A percentile compares a stretch with the other conserved stretches of the same genome.
Evolutionary conservation across 2,329 filamentous ascomycete species (phyloP).

Genomic region (Penicillium hesseltinei): DNA sequence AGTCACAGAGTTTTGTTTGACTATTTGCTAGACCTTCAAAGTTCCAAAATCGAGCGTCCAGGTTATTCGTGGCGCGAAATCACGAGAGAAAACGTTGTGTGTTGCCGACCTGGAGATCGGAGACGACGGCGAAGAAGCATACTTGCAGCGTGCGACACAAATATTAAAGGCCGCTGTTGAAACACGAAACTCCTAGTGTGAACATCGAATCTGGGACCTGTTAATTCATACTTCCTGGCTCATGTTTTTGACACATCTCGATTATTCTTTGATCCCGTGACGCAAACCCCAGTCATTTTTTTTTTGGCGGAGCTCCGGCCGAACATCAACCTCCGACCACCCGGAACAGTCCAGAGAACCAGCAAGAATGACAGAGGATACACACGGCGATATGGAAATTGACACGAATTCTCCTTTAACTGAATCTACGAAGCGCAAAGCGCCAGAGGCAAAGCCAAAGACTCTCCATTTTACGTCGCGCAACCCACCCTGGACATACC

Average conservation of each 20-base stretch:
- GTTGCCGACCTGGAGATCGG: slow-evolving; percentile 31
- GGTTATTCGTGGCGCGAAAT: slow-evolving; percentile 63
- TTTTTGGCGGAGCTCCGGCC: slow-evolving; percentile 5
- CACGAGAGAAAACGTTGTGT: slow-evolving; percentile 61
- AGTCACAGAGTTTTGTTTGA: neutral
- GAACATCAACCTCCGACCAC: neutral
- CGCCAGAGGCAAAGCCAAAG: slow-evolving; percentile 17
- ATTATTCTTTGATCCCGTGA: slow-evolving; percentile 18
- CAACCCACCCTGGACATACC: slow-evolving; percentile 45
- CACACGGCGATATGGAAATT: slow-evolving; percentile 1
- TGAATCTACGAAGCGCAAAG: slow-evolving; percentile 28
- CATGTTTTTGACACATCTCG: neutral
- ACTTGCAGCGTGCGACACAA: slow-evolving; percentile 22
- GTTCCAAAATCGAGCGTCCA: slow-evolving; percentile 64
- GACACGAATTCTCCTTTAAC: neutral
- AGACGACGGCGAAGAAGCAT: slow-evolving; percentile 32
- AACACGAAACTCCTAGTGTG: neutral
- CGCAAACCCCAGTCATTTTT: slow-evolving; percentile 13
- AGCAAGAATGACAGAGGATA: slow-evolving; percentile 6
- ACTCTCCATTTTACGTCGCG: slow-evolving; percentile 40
- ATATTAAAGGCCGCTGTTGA: slow-evolving; percentile 20
- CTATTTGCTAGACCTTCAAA: slow-evolving; percentile 49
- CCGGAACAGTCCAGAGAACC: neutral
- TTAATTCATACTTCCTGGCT: neutral
- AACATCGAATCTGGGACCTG: neutral